Evolutionary conservation across 768 basidiomycete genomes (phyloP), one percentile per base, ranked within the genome.

Genomic region (Suillus americanus): DNA sequence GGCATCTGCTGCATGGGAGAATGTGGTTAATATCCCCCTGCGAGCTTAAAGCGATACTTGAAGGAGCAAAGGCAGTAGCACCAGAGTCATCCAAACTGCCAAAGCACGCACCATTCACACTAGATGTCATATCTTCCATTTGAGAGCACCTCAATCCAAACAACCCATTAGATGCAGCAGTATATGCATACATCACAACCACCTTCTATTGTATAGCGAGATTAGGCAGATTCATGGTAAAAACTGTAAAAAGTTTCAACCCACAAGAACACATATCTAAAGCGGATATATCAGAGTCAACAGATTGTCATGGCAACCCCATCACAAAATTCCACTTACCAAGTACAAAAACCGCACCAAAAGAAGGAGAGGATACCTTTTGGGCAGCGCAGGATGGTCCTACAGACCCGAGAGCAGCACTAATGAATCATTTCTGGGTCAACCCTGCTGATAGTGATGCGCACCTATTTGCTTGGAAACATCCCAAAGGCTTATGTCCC

Each of bases 221-320:
- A 0, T 51, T 79, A 0, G 80, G 81, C 0, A 80, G 83, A 63
- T 77, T 83, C 61, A 80, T 78, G 1, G 70, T 81, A 0, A 74
- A 70, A 1, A 66, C 51, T 2, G 68, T 81, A 1, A 72, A 69
- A 3, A 63, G 64, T 3, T 83, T 82, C 63, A 61, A 77, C 45
- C 68, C 75, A 0, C 25, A 25, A 0, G 50, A 57, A 5, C 79
- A 83, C 61, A 64, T 79, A 56, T 78, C 70, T 5, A 65, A 62
- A 0, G 38, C 66, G 0, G 57, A 75, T 40, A 10, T 40, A 23
- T 50, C 18, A 13, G 28, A 61, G 43, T 5, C 23, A 3, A 14
- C 3, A 0, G 78, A 79, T 48, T 50, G 71, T 0, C 64, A 76
- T 12, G 71, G 75, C 57, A 69, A 30, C 8, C 40, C 35, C 16